A percentile compares a stretch with the other conserved stretches of the same genome.
Evolutionary conservation across 192 early-diverging fungal species (phyloP).

Genomic region (Coemansia sp.): DNA sequence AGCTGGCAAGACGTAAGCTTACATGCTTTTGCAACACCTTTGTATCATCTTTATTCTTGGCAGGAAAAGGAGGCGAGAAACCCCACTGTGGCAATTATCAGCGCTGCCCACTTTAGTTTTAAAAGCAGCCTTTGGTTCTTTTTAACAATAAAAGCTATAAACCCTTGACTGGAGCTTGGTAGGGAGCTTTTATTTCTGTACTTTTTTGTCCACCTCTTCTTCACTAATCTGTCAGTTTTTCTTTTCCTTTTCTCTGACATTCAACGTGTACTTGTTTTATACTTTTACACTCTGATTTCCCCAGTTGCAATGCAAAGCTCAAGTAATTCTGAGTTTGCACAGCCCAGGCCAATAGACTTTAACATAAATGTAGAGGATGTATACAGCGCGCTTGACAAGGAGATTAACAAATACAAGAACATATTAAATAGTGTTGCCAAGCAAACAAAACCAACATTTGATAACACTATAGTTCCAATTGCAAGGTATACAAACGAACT

Average conservation of each 20-base stretch:
- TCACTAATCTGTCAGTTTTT: too few relatives aligned
- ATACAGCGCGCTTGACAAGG: neutral
- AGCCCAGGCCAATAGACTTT: neutral
- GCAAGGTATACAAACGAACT: conserved; percentile 23
- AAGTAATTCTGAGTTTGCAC: neutral
- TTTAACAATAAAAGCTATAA: too few relatives aligned
- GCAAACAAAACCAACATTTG: conserved; percentile 30
- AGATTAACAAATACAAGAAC: neutral
- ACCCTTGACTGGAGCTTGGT: too few relatives aligned
- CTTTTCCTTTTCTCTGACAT: too few relatives aligned
- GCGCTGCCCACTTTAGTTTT: too few relatives aligned
- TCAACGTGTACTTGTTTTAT: neutral
- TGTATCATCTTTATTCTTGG: neutral
- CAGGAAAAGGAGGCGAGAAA: neutral
- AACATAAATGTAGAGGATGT: neutral
- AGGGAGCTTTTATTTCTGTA: too few relatives aligned
- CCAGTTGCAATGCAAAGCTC: neutral
- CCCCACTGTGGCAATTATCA: too few relatives aligned
- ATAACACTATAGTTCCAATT: conserved; percentile 27
- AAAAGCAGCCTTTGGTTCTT: too few relatives aligned
- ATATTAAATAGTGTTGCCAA: conserved; percentile 16
- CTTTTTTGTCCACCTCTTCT: too few relatives aligned
- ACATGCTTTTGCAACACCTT: neutral
- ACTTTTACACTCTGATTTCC: neutral
- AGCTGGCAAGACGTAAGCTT: neutral